phyloP scores from a whole-genome alignment of 2,329 filamentous ascomycete species.

The Rachicladosporium sp. region DNA sequence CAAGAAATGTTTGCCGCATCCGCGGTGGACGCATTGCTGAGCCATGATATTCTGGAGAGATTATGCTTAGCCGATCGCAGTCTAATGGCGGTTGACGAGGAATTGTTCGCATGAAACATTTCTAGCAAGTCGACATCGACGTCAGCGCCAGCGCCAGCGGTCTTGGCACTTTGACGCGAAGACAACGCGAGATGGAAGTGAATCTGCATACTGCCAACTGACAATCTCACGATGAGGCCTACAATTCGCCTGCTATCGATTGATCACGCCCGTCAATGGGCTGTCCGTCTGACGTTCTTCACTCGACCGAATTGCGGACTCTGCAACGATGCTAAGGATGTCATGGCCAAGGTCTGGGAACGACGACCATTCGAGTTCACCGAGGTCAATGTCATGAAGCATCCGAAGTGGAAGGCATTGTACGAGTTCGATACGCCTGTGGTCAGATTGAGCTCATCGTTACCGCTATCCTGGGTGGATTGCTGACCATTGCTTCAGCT shows the following conservation, averaged over 20 bases:
- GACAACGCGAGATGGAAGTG: no score
- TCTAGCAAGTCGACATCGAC: no score
- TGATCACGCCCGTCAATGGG: slow-evolving; percentile 5
- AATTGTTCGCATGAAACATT: no score
- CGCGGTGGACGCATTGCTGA: slow-evolving; percentile 89
- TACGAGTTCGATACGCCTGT: slow-evolving; percentile 78
- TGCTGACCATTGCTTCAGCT: slow-evolving; percentile 28
- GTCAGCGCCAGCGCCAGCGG: no score
- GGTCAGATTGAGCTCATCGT: slow-evolving; percentile 34
- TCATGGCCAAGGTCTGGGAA: slow-evolving; percentile 57
- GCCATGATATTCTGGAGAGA: slow-evolving; percentile 38
- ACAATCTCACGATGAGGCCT: no score
- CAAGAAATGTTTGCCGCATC: slow-evolving; percentile 79
- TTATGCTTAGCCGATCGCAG: neutral
- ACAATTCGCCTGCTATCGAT: neutral
- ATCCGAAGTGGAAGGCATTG: slow-evolving; percentile 54
- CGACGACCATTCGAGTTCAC: slow-evolving; percentile 53
- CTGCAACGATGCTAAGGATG: slow-evolving; percentile 55
- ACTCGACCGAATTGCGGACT: slow-evolving; percentile 60
- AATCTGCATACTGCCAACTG: no score
- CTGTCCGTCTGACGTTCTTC: slow-evolving; percentile 51
- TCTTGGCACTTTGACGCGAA: no score
- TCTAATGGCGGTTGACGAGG: neutral
- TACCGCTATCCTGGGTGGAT: neutral
- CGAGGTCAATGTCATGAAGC: slow-evolving; percentile 58